A percentile compares a stretch with the other conserved stretches of the same genome.
These are phyloP conservation scores for Aspergillus amoenus DNA, from an alignment of 2,329 filamentous ascomycete genomes.

Conservation along the genomic window DNA sequence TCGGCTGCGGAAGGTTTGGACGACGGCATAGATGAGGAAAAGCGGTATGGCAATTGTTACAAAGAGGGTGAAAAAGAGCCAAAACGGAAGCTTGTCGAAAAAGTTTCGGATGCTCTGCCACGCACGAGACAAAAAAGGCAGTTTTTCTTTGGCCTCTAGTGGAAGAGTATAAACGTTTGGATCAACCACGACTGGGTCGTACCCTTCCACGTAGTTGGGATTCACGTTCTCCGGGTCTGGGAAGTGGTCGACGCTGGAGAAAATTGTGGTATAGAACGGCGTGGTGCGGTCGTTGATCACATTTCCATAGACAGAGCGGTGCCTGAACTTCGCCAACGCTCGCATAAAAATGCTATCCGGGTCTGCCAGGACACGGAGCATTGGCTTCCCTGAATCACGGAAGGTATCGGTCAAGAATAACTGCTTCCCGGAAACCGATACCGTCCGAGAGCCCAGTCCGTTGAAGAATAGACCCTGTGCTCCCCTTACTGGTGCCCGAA, in stretches of 20 bases:
- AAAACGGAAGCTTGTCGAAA: constrained; percentile 60
- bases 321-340: constrained; percentile 72
- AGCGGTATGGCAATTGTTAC: constrained; percentile 70
- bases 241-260: constrained; percentile 77
- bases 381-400: constrained; percentile 74
- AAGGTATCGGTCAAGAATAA: constrained; percentile 86
- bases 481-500: constrained; percentile 66
- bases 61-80: constrained; percentile 65
- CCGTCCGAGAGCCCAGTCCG: constrained; percentile 73
- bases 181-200: constrained; percentile 74
- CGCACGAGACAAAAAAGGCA: constrained; percentile 30
- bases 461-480: constrained; percentile 73
- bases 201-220: constrained; percentile 72
- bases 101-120: constrained; percentile 37
- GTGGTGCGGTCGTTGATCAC: constrained; percentile 82
- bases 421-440: constrained; percentile 82
- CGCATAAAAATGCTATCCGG: constrained; percentile 81
- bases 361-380: constrained; percentile 80
- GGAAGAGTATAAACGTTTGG: constrained; percentile 32
- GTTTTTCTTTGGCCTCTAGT: constrained; percentile 20
- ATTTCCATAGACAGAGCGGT: constrained; percentile 79
- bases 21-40: constrained; percentile 71
- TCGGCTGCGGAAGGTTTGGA: constrained; percentile 74
- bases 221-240: constrained; percentile 65
- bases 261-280: constrained; percentile 78